Conservation (phyloP, 805 yeast species). For the baker's yeast (Saccharomyces cerevisiae) region DNA sequence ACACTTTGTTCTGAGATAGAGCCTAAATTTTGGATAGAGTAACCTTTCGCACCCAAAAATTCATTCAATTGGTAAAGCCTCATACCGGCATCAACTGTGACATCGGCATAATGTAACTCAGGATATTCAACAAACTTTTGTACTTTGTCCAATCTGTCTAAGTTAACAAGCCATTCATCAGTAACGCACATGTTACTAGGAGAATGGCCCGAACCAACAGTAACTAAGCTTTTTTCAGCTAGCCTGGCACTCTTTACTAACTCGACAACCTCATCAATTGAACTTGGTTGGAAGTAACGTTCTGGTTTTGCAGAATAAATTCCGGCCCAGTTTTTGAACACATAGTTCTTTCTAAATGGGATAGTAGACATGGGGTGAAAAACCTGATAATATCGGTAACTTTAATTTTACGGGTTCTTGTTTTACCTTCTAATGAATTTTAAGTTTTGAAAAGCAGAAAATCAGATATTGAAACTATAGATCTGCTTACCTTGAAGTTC, state of each 20-base stretch:
- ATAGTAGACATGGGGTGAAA: slow-evolving; percentile 4
- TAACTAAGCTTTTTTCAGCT: slow-evolving; percentile 57
- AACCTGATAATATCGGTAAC: background rate
- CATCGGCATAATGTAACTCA: slow-evolving; percentile 70
- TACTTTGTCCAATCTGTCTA: slow-evolving; percentile 65
- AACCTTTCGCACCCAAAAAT: slow-evolving; percentile 49
- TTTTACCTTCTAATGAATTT: background rate
- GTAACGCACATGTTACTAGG: slow-evolving; percentile 90
- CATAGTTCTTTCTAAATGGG: slow-evolving; percentile 26
- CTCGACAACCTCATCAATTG: slow-evolving; percentile 56
- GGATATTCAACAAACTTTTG: slow-evolving; percentile 38
- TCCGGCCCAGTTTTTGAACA: slow-evolving; percentile 69
- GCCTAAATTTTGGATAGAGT: slow-evolving; percentile 86
- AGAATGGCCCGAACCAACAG: slow-evolving; percentile 91
- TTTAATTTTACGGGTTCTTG: background rate
- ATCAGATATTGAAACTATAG: background rate
- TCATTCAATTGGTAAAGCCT: slow-evolving; percentile 69
- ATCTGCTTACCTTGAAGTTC: background rate
- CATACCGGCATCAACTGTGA: slow-evolving; percentile 91
- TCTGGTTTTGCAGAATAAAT: slow-evolving; percentile 74
- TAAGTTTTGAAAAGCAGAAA: background rate
- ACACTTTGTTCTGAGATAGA: slow-evolving; percentile 89
- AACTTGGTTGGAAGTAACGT: slow-evolving; percentile 68
- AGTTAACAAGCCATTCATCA: slow-evolving; percentile 75
- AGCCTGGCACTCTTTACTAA: slow-evolving; percentile 60